Evolutionary conservation across 2,329 filamentous ascomycete genomes (phyloP).

Genomic region (Sporothrix pallida): DNA sequence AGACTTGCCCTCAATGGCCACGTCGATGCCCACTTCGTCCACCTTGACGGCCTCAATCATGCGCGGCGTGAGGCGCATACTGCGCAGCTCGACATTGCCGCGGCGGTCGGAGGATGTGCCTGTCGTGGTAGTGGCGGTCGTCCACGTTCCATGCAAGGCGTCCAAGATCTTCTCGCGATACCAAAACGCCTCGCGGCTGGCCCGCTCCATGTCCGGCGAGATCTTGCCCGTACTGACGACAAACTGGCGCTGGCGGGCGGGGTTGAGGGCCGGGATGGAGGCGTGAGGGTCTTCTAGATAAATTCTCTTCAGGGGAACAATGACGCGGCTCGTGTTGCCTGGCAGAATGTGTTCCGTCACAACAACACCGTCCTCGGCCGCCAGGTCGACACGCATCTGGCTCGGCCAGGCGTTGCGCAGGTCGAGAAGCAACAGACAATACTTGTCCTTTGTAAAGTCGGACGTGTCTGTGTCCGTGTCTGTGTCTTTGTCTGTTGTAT

Average conservation of each 20-base stretch:
- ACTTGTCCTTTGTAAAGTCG: slow-evolving; percentile 55
- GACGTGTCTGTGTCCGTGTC: slow-evolving; percentile 41
- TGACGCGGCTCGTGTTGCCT: slow-evolving; percentile 73
- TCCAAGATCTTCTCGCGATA: slow-evolving; percentile 82
- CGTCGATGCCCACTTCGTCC: slow-evolving; percentile 74
- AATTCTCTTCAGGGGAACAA: slow-evolving; percentile 76
- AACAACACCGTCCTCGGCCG: slow-evolving; percentile 48
- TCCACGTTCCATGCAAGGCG: slow-evolving; percentile 74
- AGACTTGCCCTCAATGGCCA: slow-evolving; percentile 56
- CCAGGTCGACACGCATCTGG: slow-evolving; percentile 70
- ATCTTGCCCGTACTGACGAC: slow-evolving; percentile 83
- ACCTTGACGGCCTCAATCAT: slow-evolving; percentile 86
- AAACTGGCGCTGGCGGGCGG: slow-evolving; percentile 85
- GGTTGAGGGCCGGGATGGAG: slow-evolving; percentile 79
- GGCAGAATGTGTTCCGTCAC: slow-evolving; percentile 66
- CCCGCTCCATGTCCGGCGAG: slow-evolving; percentile 77
- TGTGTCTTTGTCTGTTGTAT: slow-evolving; percentile 37
- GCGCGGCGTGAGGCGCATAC: slow-evolving; percentile 71
- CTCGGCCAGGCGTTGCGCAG: slow-evolving; percentile 90
- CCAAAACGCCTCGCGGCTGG: slow-evolving; percentile 86
- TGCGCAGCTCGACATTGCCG: slow-evolving; percentile 79
- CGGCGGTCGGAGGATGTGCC: slow-evolving; percentile 7
- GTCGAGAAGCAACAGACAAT: slow-evolving; percentile 82
- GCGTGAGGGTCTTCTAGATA: slow-evolving; percentile 78
- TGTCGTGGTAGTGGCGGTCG: slow-evolving; percentile 45